These are phyloP conservation scores for Volvox africanus DNA, from an alignment of 139 green algal genomes.

Conservation along the genomic window DNA sequence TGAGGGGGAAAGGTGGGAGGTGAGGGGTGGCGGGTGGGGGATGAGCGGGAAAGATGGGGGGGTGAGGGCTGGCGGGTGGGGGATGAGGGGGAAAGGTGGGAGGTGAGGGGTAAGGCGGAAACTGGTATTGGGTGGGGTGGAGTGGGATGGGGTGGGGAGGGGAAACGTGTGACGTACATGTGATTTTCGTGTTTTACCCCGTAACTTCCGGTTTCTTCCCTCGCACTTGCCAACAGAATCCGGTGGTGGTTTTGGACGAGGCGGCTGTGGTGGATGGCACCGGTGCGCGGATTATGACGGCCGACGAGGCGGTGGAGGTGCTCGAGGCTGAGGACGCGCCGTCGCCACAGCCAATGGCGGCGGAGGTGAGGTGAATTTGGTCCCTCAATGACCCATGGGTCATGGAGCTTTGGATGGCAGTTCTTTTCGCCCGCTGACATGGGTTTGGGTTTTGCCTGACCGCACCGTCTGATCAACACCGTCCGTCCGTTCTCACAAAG, in stretches of 20 bases:
- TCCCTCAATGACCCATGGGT: too few relatives aligned
- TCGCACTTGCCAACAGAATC: conserved; percentile 3
- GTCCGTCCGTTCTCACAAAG: too few relatives aligned
- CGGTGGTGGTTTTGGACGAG: conserved; percentile 54
- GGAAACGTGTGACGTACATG: background rate
- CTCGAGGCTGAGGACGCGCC: conserved; percentile 15
- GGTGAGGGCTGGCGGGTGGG: background rate
- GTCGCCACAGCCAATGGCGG: background rate
- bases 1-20: too few relatives aligned
- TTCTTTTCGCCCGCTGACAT: too few relatives aligned
- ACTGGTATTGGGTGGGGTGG: too few relatives aligned
- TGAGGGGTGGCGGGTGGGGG: background rate
- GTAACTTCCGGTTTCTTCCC: background rate
- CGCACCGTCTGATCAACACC: too few relatives aligned
- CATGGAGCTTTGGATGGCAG: too few relatives aligned
- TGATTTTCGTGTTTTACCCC: background rate
- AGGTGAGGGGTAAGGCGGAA: background rate
- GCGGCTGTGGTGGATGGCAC: conserved; percentile 25
- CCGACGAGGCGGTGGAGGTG: conserved; percentile 20
- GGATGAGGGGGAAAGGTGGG: background rate
- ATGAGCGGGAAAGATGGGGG: background rate
- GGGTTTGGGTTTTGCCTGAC: too few relatives aligned
- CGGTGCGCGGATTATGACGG: conserved; percentile 39
- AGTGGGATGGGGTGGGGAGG: background rate
- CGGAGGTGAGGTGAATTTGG: conserved; percentile 24